Base-by-base conservation (phyloP, 352 stramenopile genomes). In the Plasmopara viticola region DNA sequence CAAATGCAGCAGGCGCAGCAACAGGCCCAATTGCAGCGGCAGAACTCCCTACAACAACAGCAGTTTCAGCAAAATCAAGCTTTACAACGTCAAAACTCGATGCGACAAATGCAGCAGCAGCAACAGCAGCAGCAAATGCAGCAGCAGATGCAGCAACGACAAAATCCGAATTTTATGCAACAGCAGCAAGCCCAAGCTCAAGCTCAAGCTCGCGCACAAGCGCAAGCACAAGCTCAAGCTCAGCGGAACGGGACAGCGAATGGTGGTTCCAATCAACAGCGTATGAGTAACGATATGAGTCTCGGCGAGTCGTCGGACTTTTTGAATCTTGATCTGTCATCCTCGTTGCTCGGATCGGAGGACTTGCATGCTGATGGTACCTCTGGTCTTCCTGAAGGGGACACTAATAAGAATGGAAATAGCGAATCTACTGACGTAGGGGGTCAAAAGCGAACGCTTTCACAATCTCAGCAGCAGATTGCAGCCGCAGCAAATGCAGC, bases 401-500 rank as follows among this genome's bases (percentile, higher is more conserved):
- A 82, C 14, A 44, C 45, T 12, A 68, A 68, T 51, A 78, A 78
- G 55, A 69, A 54, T 28, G 58, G 53, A 33, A 55, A 29, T 31
- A 68, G 56, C 17, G 58, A 72, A 44, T 33, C 59, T 47, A 47
- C 63, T 31, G 50, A 72, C 9, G 0, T 67, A 33, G 14, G 53
- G 40, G 76, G 76, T 31, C 53, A 73, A 20, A 92, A 92, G 69
- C 71, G 81, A 37, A 89, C 78, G 30, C 56, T 92, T 15, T 78
- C 78, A 40, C 81, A 90, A 61, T 80, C 77, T 38, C 81, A 92
- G 70, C 81, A 89, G 64, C 78, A 87, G 46, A 86, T 92, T 77
- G 81, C 78, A 34, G 74, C 74, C 30, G 81, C 81, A 29, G 81
- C 81, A 54, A 91, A 91, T 55, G 78, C 76, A 15, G 78, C 68